Evolutionary conservation across 169 alveolate species (phyloP).

Genomic region (Babesia sp.): DNA sequence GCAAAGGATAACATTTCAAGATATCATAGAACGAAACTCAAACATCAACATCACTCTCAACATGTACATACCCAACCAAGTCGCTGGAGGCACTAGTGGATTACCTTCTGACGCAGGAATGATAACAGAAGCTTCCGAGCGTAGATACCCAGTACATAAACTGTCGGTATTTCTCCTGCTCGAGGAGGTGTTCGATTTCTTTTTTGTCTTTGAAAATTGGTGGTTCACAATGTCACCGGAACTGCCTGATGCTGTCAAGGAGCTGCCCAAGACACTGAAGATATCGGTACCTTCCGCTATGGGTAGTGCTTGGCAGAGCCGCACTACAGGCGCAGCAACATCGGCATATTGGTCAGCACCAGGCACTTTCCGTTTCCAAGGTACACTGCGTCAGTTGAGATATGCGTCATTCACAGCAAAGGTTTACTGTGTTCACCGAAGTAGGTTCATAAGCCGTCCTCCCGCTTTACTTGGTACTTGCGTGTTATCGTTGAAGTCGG

Average conservation of each 20-base stretch:
- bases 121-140: constrained; percentile 21
- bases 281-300: constrained; percentile 66
- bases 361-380: constrained; percentile 74
- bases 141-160: constrained; percentile 47
- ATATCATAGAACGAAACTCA: constrained; percentile 76
- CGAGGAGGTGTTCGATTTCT: constrained; percentile 76
- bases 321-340: constrained; percentile 40
- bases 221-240: constrained; percentile 72
- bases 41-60: constrained; percentile 73
- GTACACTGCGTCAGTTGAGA: constrained; percentile 73
- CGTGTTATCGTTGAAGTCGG: constrained; percentile 51
- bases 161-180: constrained; percentile 68
- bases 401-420: constrained; percentile 71
- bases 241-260: constrained; percentile 62
- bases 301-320: constrained; percentile 62
- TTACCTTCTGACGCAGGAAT: not conserved
- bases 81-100: constrained; percentile 50
- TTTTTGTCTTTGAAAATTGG: constrained; percentile 78
- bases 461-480: constrained; percentile 54
- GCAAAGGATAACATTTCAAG: constrained; percentile 73
- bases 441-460: constrained; percentile 20
- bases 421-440: constrained; percentile 47
- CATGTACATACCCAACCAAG: constrained; percentile 59
- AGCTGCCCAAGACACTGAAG: constrained; percentile 66
- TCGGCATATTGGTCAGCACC: constrained; percentile 77